Base-by-base conservation (phyloP, 2,329 filamentous ascomycete genomes). In the Akanthomyces dipterigenus region DNA sequence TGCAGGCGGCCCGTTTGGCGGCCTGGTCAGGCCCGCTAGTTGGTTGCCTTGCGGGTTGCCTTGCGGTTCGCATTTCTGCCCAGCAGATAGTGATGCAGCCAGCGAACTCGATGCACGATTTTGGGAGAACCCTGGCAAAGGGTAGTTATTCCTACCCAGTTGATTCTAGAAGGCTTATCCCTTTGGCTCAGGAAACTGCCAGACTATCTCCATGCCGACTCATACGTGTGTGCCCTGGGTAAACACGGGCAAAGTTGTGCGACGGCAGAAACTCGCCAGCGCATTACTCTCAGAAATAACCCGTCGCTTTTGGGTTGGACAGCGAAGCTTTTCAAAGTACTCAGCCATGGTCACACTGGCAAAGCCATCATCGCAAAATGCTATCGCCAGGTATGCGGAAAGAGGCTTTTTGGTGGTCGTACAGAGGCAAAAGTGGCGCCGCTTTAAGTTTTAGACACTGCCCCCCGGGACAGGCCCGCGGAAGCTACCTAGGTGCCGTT, bases 1-100 rank as follows among this genome's bases (percentile, higher is more conserved):
- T 28, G 56, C 45, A 50, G 31, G 58, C 43, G 58, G 58, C 58
- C 58, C 40, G 42, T 61, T 61, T 28, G 42, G 58, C 58, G 50
- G 58, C 58, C n/a, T n/a, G n/a, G n/a, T n/a, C 58, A 14, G 28
- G n/a, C 16, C 16, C 40, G 40, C 16, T 38, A 24, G 45, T 22
- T 20, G 58, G 58, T 24, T 40, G 58, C 50, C 58, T 54, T 48
- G 31, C 14, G n/a, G 48, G 48, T 40, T 48, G 55, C 55, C 55
- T 58, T 50, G 43, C 20, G 57, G 57, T 53, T 60, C 57, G 48
- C 57, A 60, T 36, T 53, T 51, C 8, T 6, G 24, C 34, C 5
- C 20, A 42, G 50, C 49, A 54, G 3, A 22, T 18, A 53, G 50
- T 22, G 46, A 16, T 5, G 31, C 20, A 5, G n/a, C 8, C 11